Conservation (phyloP, 345 rosid species). For the Citrus mangshanensis region DNA sequence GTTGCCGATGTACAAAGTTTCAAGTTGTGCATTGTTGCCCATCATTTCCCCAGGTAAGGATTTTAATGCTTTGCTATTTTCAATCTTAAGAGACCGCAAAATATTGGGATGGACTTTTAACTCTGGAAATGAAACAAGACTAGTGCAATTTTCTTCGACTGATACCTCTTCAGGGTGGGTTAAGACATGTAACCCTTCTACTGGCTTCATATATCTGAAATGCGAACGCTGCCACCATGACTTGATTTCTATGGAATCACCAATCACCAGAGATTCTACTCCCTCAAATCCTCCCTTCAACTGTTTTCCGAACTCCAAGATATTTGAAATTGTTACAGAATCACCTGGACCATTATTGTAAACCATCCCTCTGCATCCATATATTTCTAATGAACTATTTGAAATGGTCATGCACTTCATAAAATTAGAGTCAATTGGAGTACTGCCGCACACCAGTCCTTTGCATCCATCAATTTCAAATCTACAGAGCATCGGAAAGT, state of each 20-base stretch:
- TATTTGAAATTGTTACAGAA: background rate
- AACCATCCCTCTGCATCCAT: background rate
- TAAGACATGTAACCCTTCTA: background rate
- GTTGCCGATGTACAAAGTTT: background rate
- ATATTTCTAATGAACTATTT: background rate
- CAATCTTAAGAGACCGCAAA: background rate
- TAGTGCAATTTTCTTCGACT: background rate
- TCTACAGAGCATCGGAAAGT: background rate
- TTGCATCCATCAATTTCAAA: background rate
- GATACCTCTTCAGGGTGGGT: background rate
- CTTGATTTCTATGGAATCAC: too few species aligned
- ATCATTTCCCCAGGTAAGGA: background rate
- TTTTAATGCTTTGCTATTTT: background rate
- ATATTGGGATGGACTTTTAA: background rate
- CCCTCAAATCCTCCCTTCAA: background rate
- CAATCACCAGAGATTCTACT: background rate
- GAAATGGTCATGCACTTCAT: background rate
- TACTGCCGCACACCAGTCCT: background rate
- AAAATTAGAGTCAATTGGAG: background rate
- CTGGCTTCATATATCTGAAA: too few species aligned
- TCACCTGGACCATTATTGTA: background rate
- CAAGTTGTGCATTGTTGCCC: background rate
- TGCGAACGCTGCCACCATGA: too few species aligned
- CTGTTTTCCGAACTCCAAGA: background rate
- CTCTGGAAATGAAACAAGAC: background rate